These are phyloP conservation scores for Grigorovia transvaalensis DNA, from an alignment of 805 yeast genomes.

Conservation along the genomic window DNA sequence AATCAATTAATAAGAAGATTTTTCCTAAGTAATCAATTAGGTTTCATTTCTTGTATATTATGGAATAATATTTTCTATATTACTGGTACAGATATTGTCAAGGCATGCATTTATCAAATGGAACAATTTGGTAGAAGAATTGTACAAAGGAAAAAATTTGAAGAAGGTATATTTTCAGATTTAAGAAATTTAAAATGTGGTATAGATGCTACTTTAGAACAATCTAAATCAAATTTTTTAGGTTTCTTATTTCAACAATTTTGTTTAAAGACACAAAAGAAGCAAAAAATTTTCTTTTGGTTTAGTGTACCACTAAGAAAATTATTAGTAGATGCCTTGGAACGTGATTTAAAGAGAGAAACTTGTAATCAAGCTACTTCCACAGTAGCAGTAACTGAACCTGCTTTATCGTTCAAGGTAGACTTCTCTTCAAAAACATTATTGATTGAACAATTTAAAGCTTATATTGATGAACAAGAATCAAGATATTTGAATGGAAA, in stretches of 20 bases:
- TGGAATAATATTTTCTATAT: slow-evolving; percentile 87
- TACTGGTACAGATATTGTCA: slow-evolving; percentile 93
- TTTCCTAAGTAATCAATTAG: slow-evolving; percentile 78
- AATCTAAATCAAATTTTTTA: slow-evolving; percentile 75
- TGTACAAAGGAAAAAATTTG: slow-evolving; percentile 83
- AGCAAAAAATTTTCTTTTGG: slow-evolving; percentile 96
- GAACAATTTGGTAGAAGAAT: slow-evolving; percentile 83
- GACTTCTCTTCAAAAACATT: slow-evolving; percentile 36
- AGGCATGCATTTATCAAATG: slow-evolving; percentile 81
- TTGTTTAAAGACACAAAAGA: slow-evolving; percentile 88
- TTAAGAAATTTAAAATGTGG: slow-evolving; percentile 79
- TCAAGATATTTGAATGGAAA: not conserved
- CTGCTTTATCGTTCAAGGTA: slow-evolving; percentile 66
- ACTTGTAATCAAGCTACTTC: slow-evolving; percentile 50
- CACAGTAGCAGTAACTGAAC: slow-evolving; percentile 62
- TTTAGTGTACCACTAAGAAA: slow-evolving; percentile 90
- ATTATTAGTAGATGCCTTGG: slow-evolving; percentile 85
- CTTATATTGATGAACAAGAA: not conserved
- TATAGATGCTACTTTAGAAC: slow-evolving; percentile 76
- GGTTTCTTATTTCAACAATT: slow-evolving; percentile 76
- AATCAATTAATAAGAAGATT: slow-evolving; percentile 81
- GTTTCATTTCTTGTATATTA: slow-evolving; percentile 81
- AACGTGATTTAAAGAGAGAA: slow-evolving; percentile 82
- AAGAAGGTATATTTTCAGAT: slow-evolving; percentile 92
- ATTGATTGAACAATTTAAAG: slow-evolving; percentile 42